phyloP scores from a whole-genome alignment of 495 filamentous ascomycete species.

The Arthonia radiata region DNA sequence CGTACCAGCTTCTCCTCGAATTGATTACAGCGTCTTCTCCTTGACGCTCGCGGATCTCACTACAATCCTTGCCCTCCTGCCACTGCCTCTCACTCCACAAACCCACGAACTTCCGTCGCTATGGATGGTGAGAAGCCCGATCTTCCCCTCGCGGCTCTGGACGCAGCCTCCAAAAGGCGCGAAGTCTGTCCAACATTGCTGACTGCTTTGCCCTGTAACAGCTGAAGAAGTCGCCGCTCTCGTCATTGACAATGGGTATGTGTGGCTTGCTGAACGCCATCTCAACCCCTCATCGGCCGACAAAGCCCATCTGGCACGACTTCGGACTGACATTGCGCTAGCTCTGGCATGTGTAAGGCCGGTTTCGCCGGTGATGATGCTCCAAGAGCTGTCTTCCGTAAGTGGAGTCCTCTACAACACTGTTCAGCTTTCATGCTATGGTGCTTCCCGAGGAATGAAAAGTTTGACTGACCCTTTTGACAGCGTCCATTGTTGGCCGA shows the following conservation, averaged over 20 bases:
- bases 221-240: constrained; percentile 99
- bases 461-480: constrained; percentile 9
- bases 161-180: too few species aligned
- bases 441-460: neutral
- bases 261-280: constrained; percentile 2
- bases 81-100: too few species aligned
- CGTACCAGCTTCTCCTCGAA: too few species aligned
- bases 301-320: constrained; percentile 1
- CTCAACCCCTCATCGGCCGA: constrained; percentile 1
- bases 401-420: constrained; percentile 23
- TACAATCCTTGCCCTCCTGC: too few species aligned
- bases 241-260: constrained; percentile 99
- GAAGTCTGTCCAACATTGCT: too few species aligned
- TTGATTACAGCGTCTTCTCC: too few species aligned
- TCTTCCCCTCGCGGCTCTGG: too few species aligned
- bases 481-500: constrained; percentile 97
- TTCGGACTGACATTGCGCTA: constrained; percentile 29
- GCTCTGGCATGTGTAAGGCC: constrained; percentile 99
- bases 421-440: constrained; percentile 2
- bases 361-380: constrained; percentile 99
- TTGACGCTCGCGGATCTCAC: too few species aligned
- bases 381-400: constrained; percentile 98
- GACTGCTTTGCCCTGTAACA: constrained; percentile 28
- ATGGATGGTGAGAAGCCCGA: too few species aligned
- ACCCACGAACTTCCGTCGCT: too few species aligned